Evolutionary conservation across 2,329 filamentous ascomycete species (phyloP).

Genomic region (Fusarium temperatum): DNA sequence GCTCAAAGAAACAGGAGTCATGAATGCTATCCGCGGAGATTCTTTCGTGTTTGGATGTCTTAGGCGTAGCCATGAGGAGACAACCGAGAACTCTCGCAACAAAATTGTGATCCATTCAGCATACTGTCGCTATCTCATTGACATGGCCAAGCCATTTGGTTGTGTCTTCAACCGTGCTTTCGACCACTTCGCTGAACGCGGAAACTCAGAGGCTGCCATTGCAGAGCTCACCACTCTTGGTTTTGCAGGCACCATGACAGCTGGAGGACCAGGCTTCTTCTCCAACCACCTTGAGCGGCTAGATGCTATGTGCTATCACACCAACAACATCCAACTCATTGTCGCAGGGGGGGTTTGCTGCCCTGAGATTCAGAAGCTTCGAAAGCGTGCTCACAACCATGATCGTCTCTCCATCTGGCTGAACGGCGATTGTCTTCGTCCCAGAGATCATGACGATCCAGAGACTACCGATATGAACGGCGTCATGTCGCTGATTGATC

Average conservation of each 20-base stretch:
- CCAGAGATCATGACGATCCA: slow-evolving; percentile 11
- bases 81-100: neutral
- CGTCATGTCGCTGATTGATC: slow-evolving; percentile 33
- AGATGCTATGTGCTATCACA: slow-evolving; percentile 46
- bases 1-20: slow-evolving; percentile 50
- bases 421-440: slow-evolving; percentile 54
- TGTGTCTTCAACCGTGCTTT: slow-evolving; percentile 67
- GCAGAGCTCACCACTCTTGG: slow-evolving; percentile 52
- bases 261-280: slow-evolving; percentile 58
- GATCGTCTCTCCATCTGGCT: slow-evolving; percentile 50
- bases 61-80: slow-evolving; percentile 1
- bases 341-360: slow-evolving; percentile 62
- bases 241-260: slow-evolving; percentile 62
- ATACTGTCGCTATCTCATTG: slow-evolving; percentile 53
- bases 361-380: slow-evolving; percentile 48
- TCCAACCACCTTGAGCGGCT: slow-evolving; percentile 52
- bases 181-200: slow-evolving; percentile 54
- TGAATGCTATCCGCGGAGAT: slow-evolving; percentile 56
- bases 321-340: slow-evolving; percentile 55
- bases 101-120: slow-evolving; percentile 50
- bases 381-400: slow-evolving; percentile 37
- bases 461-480: slow-evolving; percentile 42
- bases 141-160: slow-evolving; percentile 51
- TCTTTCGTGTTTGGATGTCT: slow-evolving; percentile 67
- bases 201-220: slow-evolving; percentile 40